Base-by-base conservation (phyloP, 805 yeast genomes). In the Wickerhamomyces canadensis region DNA sequence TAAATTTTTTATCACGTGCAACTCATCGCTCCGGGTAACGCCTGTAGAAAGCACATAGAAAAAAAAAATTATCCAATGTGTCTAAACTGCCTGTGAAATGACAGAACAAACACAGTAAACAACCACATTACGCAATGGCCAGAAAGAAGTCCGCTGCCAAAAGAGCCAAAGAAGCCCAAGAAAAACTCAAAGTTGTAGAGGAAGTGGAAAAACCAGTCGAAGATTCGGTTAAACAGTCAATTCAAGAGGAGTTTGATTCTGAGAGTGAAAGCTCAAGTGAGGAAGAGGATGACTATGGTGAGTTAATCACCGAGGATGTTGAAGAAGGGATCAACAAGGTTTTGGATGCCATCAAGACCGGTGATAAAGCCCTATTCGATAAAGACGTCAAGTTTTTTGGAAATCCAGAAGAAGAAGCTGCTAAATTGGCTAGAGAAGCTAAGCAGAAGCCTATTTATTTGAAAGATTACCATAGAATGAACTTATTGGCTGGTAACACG, bases 211-310 rank as follows among this genome's bases (percentile, higher is more conserved):
- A 46, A 5, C 47, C 43, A 10, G 44, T 48, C 9, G 52, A 44
- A 11, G 34, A 36, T n/a, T 24, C 27, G 3, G 44, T 41, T 17
- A 55, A 51, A 43, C 52, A 63, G 26, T 46, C 49, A 39, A 43
- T 55, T 43, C 55, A 35, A 13, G 62, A 55, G 33, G 64, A 57
- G 27, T 54, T 52, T 19, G 67, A 57, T 2, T 61, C 62, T 6
- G 65, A 65, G 14, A 61, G 68, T n/a, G 70, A 68, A 8, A 42
- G 61, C 11, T 53, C 48, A 4, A 55, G 57, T 23, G 95, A 86
- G 55, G 87, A 79, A 4, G 98, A 91, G 61, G 98, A 93, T 56
- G 96, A 89, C 42, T 80, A 60, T 48, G 98, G 96, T 36, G 95
- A 88, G 22, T 65, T 93, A 35, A 70, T 86, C 36, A 91, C 97